A percentile compares a stretch with the other conserved stretches of the same genome.
These are phyloP conservation scores for Cyclotella baltica DNA, from an alignment of 108 stramenopile genomes.

Conservation along the genomic window DNA sequence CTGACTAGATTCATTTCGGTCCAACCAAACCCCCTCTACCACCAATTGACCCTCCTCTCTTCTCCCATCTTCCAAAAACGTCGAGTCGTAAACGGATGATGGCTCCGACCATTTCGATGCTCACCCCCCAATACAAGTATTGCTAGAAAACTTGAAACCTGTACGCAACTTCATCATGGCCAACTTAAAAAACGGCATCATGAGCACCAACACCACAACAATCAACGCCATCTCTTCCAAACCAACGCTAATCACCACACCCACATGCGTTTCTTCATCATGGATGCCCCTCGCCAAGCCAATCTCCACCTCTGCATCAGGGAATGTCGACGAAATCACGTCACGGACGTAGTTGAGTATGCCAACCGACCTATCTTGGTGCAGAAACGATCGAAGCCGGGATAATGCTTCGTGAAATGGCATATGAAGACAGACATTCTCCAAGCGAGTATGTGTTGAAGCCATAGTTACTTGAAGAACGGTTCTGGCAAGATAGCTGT, in stretches of 20 bases:
- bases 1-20: too few relatives aligned
- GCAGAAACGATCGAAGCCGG: too few relatives aligned
- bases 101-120: conserved; percentile 39
- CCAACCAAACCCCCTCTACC: not conserved
- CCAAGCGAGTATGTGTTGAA: conserved; percentile 86
- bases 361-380: conserved; percentile 91
- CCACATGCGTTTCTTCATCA: conserved; percentile 93
- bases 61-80: conserved; percentile 13
- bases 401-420: conserved; percentile 93
- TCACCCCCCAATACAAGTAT: not conserved
- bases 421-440: conserved; percentile 91
- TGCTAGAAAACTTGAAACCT: not conserved
- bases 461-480: conserved; percentile 89
- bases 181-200: not conserved
- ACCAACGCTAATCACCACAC: conserved; percentile 64
- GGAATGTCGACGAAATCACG: conserved; percentile 91
- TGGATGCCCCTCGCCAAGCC: conserved; percentile 95
- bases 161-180: not conserved
- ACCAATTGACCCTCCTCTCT: conserved; percentile 29
- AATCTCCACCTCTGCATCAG: conserved; percentile 94
- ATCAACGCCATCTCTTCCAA: conserved; percentile 65
- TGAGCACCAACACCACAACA: not conserved
- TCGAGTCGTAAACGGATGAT: conserved; percentile 36
- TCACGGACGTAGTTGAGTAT: conserved; percentile 93
- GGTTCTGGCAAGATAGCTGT: conserved; percentile 93